Base-by-base conservation (phyloP, 164 flowering plant genomes). In the Tinospora cordifolia region DNA sequence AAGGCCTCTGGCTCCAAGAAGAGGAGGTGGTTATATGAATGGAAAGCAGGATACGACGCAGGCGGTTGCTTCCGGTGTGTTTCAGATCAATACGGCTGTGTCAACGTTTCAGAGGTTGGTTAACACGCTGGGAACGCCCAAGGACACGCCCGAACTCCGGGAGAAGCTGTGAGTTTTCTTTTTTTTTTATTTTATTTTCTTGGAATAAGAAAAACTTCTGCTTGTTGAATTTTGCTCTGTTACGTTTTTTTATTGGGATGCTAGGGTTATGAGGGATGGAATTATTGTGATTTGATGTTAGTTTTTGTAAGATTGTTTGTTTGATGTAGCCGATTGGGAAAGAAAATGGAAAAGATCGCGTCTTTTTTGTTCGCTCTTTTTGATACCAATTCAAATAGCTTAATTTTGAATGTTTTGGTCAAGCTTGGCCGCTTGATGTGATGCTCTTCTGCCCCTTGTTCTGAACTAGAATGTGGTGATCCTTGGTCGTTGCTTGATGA, bases 11-110 rank as follows among this genome's bases (percentile, higher is more conserved):
- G 70, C 69, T 30, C 44, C 77, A 21, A 63, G 79, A 70, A 71
- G 80, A 26, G 81, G 68, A 70, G 69, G 80, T 21, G 81, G 68
- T 22, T 47, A 8, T 51, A 51, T 59, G 57, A 77, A 69, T 69
- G 78, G 73, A 1, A 78, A 64, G 64, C 80, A 80, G 30, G 87
- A 84, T 47, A 79, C 88, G 9, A 75, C 89, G 15, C 88, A 87
- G 62, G 86, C 84, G 0, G 88, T 87, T 8, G 87, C 88, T 2
- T 71, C 88, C 1, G 88, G 88, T 3, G 82, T 87, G 24, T 87
- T 87, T 75, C 82, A 77, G 74, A 83, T 87, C 71, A 87, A 82
- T 68, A 87, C 91, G 1, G 87, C 89, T 40, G 87, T 87, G 15
- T 78, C 81, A 9, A 72, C 84, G 62, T 87, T 86, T 69, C 80